Conservation (phyloP, 2,329 filamentous ascomycete genomes). For the Venturiaceae sp. region DNA sequence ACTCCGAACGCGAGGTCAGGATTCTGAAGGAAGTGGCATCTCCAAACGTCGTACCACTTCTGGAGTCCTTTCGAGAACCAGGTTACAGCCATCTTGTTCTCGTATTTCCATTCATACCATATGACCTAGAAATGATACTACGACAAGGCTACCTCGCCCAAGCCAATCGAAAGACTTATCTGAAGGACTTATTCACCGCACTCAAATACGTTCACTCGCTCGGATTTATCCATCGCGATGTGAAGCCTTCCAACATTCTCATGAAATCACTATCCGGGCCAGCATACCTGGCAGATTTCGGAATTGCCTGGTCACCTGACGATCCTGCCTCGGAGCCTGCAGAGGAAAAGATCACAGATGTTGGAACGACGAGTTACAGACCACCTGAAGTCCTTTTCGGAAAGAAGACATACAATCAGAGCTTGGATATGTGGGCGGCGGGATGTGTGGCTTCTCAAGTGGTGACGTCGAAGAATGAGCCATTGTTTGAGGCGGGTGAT, state of each 20-base stretch:
- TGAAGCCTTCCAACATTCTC: slow-evolving; percentile 87
- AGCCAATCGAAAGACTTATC: slow-evolving; percentile 25
- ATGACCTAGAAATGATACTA: slow-evolving; percentile 62
- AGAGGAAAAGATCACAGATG: slow-evolving; percentile 72
- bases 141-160: slow-evolving; percentile 29
- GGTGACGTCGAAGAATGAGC: slow-evolving; percentile 41
- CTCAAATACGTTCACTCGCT: slow-evolving; percentile 61
- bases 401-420: slow-evolving; percentile 57
- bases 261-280: slow-evolving; percentile 58
- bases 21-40: slow-evolving; percentile 54
- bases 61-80: slow-evolving; percentile 56
- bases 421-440: slow-evolving; percentile 81
- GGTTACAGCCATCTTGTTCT: slow-evolving; percentile 66
- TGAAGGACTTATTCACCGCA: slow-evolving; percentile 62
- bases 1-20: slow-evolving; percentile 68
- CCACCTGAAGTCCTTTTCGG: slow-evolving; percentile 88
- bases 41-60: slow-evolving; percentile 54
- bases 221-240: slow-evolving; percentile 81
- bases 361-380: slow-evolving; percentile 86
- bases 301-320: slow-evolving; percentile 72
- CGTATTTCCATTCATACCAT: slow-evolving; percentile 74
- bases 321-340: slow-evolving; percentile 49
- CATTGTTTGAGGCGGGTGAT: slow-evolving; percentile 79
- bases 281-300: slow-evolving; percentile 81
- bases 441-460: slow-evolving; percentile 79